Evolutionary conservation across 768 basidiomycete species (phyloP), one percentile per base, ranked within the genome.

Genomic region (Kwoniella europaea): DNA sequence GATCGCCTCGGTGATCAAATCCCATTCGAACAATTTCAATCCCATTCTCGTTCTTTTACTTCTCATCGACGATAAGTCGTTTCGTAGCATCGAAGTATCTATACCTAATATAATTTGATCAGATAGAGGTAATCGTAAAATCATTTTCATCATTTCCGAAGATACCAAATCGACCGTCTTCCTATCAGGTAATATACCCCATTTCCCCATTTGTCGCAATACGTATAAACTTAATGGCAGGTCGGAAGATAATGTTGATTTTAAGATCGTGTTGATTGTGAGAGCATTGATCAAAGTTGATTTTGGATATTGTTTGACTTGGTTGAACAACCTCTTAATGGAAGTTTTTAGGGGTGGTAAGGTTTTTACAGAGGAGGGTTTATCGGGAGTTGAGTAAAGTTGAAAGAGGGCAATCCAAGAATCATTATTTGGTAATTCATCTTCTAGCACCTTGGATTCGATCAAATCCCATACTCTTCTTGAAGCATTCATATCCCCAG

Each of bases 391-490:
- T 3, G 27, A n/a, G 35, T 54, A 56, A 65, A 54, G 18, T 56
- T 56, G 41, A 9, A 54, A 43, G 9, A 56, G 22, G 20, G 54
- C 54, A 16, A 44, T 15, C 41, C 55, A 54, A 20, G 20, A 22
- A 57, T 43, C 65, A 6, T 27, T 15, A 46, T 57, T 42, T 41
- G 63, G 44, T 43, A 42, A 29, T 3, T 44, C 15, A 5, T 10
- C 12, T 57, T 29, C 46, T 60, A 16, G 7, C 43, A 13, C 43
- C 22, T 12, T 44, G 16, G 54, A 55, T 13, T 69, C 56, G 43
- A 76, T 66, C 20, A 69, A 27, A 29, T 61, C 46, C 76, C 76
- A 78, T 5, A 78, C 54, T 6, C 44, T 57, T 20, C 24, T 44
- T 12, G 71, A 68, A n/a, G 44, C 43, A 15, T 62, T 43, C 2